phyloP scores from a whole-genome alignment of 78 protist species.

The Emiliania huxleyi region DNA sequence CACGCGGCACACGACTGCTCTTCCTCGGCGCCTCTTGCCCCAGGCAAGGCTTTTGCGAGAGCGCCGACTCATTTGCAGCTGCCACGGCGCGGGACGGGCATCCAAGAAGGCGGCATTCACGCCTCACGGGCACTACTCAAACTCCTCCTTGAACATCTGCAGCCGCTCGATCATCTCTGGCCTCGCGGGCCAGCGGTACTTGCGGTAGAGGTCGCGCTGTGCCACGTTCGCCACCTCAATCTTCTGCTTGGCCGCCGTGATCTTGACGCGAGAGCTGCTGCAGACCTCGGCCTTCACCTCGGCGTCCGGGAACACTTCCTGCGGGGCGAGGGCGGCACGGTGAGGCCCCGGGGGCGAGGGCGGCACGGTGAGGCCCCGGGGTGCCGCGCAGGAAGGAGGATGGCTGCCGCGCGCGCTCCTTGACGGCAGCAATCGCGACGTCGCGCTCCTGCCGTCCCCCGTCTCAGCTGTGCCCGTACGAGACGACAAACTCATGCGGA shows the following conservation, averaged over 20 bases:
- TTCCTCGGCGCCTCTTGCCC: too few relatives aligned
- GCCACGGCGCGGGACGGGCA: too few relatives aligned
- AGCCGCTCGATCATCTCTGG: neutral
- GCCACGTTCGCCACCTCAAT: neutral
- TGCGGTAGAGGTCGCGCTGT: neutral
- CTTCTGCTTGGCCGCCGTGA: neutral
- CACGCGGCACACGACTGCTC: too few relatives aligned
- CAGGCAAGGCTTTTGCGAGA: too few relatives aligned
- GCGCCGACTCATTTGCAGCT: too few relatives aligned
- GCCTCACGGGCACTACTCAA: too few relatives aligned
- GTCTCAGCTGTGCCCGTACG: neutral
- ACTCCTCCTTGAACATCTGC: neutral
- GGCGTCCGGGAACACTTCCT: neutral
- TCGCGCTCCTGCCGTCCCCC: neutral
- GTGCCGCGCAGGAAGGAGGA: neutral
- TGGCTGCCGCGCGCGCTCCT: neutral
- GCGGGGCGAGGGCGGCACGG: too few relatives aligned
- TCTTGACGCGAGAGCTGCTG: neutral
- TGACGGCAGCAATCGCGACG: neutral
- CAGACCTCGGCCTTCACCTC: neutral
- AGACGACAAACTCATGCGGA: neutral
- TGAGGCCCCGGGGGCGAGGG: too few relatives aligned
- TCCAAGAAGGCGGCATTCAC: too few relatives aligned
- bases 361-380: too few relatives aligned
- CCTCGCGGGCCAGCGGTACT: neutral